Conservation (phyloP, 169 alveolate genomes). For the Plasmodium malariae region DNA sequence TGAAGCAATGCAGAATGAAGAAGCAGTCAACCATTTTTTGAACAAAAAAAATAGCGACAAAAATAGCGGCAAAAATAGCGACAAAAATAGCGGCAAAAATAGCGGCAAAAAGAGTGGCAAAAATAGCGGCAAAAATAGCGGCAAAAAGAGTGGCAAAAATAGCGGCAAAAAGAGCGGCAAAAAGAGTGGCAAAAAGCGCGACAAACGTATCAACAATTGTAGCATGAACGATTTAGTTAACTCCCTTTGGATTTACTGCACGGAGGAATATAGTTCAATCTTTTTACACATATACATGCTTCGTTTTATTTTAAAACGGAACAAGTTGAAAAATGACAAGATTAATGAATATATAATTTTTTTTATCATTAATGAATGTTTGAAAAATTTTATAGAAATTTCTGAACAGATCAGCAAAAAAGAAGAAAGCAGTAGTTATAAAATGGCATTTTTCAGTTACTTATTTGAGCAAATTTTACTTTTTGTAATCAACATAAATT, state of each 20-base stretch:
- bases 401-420: conserved; percentile 7
- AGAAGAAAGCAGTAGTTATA: background rate
- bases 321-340: conserved; percentile 5
- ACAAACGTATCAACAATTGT: too few species aligned
- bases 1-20: too few species aligned
- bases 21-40: too few species aligned
- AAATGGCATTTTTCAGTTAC: conserved; percentile 32
- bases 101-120: too few species aligned
- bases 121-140: too few species aligned
- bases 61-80: too few species aligned
- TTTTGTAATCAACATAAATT: conserved; percentile 37
- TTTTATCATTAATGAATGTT: conserved; percentile 28
- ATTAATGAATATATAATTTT: conserved; percentile 32
- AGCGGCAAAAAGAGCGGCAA: too few species aligned
- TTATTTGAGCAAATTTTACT: conserved; percentile 33
- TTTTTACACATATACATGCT: conserved; percentile 47
- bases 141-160: too few species aligned
- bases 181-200: too few species aligned
- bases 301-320: conserved; percentile 16
- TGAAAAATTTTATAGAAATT: conserved; percentile 17
- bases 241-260: conserved; percentile 17
- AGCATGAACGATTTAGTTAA: too few species aligned
- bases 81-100: too few species aligned
- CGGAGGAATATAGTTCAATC: conserved; percentile 27
- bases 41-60: too few species aligned